A percentile compares a stretch with the other conserved stretches of the same genome.
Evolutionary conservation across 2,329 filamentous ascomycete species (phyloP).

Genomic region (Chrysoporthe deuterocubensis): DNA sequence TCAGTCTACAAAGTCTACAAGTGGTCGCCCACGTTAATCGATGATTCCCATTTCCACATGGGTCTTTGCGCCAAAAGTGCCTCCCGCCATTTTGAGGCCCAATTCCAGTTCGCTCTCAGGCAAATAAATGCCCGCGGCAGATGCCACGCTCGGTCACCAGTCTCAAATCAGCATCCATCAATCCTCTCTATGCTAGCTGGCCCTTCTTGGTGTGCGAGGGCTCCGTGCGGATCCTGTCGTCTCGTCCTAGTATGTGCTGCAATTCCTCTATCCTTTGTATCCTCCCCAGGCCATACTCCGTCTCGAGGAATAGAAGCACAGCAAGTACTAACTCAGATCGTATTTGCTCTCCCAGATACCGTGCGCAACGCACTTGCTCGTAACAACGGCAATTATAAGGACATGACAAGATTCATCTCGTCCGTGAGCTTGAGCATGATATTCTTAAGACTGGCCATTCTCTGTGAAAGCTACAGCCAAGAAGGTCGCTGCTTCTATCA

Average conservation of each 20-base stretch:
- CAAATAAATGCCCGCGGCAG: constrained; percentile 55
- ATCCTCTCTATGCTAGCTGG: constrained; percentile 51
- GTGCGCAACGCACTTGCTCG: constrained; percentile 63
- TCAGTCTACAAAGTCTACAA: constrained; percentile 56
- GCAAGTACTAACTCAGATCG: constrained; percentile 61
- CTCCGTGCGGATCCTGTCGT: constrained; percentile 46
- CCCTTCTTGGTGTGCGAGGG: constrained; percentile 50
- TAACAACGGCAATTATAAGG: constrained; percentile 63
- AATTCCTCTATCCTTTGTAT: constrained; percentile 42
- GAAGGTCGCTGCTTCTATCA: constrained; percentile 63
- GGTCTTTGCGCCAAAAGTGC: constrained; percentile 27
- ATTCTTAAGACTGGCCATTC: constrained; percentile 48
- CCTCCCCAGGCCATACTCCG: constrained; percentile 49
- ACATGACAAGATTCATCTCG: constrained; percentile 60
- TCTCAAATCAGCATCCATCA: constrained; percentile 62
- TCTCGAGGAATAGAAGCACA: constrained; percentile 62
- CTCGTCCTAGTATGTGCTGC: constrained; percentile 49
- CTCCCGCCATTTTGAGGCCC: not conserved
- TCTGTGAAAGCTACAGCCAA: constrained; percentile 58
- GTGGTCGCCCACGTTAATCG: constrained; percentile 38
- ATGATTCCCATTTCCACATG: constrained; percentile 34
- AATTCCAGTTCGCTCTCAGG: constrained; percentile 54
- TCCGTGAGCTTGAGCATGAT: constrained; percentile 67
- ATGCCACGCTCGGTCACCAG: constrained; percentile 53
- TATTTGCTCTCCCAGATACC: constrained; percentile 59